Conservation (phyloP, 2,329 filamentous ascomycete genomes). For the Myriangium duriaei region DNA sequence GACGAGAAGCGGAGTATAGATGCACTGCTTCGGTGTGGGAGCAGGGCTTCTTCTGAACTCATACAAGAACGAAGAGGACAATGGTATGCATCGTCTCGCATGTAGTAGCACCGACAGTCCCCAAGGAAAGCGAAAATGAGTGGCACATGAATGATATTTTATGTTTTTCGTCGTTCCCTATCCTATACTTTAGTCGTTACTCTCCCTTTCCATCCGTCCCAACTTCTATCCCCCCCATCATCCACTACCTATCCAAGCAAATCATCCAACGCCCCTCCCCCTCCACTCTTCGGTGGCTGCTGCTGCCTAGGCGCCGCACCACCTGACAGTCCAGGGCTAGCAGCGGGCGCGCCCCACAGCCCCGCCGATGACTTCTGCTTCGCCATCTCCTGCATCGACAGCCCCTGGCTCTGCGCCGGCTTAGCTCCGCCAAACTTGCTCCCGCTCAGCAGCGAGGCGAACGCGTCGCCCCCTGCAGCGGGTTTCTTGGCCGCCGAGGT, state of each 20-base stretch:
- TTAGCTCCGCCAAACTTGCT: slow-evolving; percentile 45
- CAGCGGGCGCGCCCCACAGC: slow-evolving; percentile 57
- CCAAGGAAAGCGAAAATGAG: too few relatives aligned
- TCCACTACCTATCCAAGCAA: slow-evolving; percentile 38
- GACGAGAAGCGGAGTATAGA: too few relatives aligned
- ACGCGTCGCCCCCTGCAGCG: slow-evolving; percentile 62
- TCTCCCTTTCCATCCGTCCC: too few relatives aligned
- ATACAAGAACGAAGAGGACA: too few relatives aligned
- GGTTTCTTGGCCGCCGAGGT: slow-evolving; percentile 30
- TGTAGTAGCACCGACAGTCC: too few relatives aligned
- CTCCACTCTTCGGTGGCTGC: slow-evolving; percentile 16
- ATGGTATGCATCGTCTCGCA: too few relatives aligned
- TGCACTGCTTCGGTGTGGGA: too few relatives aligned
- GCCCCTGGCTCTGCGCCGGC: slow-evolving; percentile 45
- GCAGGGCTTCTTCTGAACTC: too few relatives aligned
- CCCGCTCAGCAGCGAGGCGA: slow-evolving; percentile 68
- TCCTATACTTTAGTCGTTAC: too few relatives aligned
- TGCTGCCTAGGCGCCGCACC: slow-evolving; percentile 16
- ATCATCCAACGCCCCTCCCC: slow-evolving; percentile 26
- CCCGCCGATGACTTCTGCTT: slow-evolving; percentile 94
- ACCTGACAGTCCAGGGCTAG: slow-evolving; percentile 11
- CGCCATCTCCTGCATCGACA: slow-evolving; percentile 85
- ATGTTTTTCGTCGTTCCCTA: too few relatives aligned
- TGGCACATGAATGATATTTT: too few relatives aligned
- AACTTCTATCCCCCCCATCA: too few relatives aligned